Evolutionary conservation across 192 early-diverging fungal species (phyloP).

Genomic region (Obelidium mucronatum): DNA sequence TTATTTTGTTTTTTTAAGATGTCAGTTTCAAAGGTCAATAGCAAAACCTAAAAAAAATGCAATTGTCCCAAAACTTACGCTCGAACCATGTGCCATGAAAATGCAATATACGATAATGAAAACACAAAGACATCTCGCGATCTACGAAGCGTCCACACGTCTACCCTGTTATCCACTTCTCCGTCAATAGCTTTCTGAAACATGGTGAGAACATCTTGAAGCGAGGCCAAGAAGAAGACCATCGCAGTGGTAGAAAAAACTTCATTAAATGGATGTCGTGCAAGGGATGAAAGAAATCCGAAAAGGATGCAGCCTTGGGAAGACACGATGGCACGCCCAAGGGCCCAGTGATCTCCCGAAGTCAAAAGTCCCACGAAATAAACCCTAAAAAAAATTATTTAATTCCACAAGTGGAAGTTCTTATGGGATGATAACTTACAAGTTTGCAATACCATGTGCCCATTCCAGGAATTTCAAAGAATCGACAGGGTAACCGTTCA

Average conservation of each 20-base stretch:
- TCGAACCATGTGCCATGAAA: constrained; percentile 23
- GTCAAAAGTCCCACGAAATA: constrained; percentile 23
- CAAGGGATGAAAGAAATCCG: constrained; percentile 30
- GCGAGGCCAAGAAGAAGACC: not conserved
- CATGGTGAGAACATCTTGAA: constrained; percentile 16
- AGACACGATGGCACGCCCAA: not conserved
- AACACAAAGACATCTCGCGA: constrained; percentile 20
- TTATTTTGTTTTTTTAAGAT: not conserved
- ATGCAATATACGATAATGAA: constrained; percentile 21
- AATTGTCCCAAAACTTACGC: constrained; percentile 12
- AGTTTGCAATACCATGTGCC: constrained; percentile 18
- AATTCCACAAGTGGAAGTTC: constrained; percentile 15
- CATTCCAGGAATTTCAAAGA: constrained; percentile 33
- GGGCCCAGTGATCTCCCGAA: not conserved
- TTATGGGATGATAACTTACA: constrained; percentile 15
- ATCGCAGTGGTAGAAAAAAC: constrained; percentile 5
- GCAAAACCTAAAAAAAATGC: not conserved
- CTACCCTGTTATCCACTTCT: constrained; percentile 32
- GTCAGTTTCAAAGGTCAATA: not conserved
- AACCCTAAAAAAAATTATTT: constrained; percentile 20
- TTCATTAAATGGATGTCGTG: constrained; percentile 33
- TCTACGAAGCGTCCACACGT: constrained; percentile 24
- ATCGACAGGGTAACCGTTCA: constrained; percentile 20
- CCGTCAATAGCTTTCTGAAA: constrained; percentile 38
- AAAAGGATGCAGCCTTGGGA: constrained; percentile 6